Conservation (phyloP, 1,139 yeast genomes). For the Taiozyma sp. region DNA sequence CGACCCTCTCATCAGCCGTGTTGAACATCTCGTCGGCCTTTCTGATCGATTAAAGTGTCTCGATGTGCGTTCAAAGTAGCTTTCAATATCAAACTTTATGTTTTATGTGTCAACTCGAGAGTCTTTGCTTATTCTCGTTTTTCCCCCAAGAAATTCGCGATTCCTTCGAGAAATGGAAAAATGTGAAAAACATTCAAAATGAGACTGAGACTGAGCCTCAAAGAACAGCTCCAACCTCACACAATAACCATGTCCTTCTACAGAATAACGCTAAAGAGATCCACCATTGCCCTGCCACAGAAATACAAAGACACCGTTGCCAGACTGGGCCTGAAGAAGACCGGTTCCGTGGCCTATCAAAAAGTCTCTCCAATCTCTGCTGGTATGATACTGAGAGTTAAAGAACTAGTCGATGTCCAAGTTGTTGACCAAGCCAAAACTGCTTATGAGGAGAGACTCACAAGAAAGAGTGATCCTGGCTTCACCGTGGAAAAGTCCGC, state of each 20-base stretch:
- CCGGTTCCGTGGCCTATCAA: conserved; percentile 74
- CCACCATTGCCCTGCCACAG: conserved; percentile 83
- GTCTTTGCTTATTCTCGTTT: no score
- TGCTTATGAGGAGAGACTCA: conserved; percentile 46
- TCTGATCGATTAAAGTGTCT: background rate
- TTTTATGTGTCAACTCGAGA: no score
- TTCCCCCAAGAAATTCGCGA: background rate
- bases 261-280: conserved; percentile 74
- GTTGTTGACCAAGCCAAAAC: conserved; percentile 52
- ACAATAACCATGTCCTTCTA: conserved; percentile 34
- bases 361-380: conserved; percentile 76
- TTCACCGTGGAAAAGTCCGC: conserved; percentile 38
- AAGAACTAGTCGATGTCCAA: conserved; percentile 87
- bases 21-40: background rate
- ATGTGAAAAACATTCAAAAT: background rate
- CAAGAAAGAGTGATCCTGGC: conserved; percentile 63
- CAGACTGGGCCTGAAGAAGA: conserved; percentile 70
- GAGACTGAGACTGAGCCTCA: background rate
- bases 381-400: conserved; percentile 77
- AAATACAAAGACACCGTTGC: conserved; percentile 58
- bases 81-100: no score
- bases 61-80: background rate
- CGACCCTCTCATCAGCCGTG: conserved; percentile 3
- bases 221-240: background rate
- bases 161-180: background rate